Evolutionary conservation across 306 rosid species (phyloP), one percentile per base, ranked within the genome.

Genomic region (Amphicarpaea edgeworthii): DNA sequence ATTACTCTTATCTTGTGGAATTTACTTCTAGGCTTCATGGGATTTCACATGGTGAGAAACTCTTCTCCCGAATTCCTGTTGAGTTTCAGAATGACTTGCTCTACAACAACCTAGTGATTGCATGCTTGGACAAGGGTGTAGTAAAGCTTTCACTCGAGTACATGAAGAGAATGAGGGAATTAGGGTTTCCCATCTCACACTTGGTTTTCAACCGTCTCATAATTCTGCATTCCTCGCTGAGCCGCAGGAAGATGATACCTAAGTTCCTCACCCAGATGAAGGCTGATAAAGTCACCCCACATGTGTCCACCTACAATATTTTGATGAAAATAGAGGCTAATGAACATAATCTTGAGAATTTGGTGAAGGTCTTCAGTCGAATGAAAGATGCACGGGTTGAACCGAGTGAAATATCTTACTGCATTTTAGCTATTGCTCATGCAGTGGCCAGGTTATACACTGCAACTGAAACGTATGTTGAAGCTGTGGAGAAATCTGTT

Each of bases 71-170:
- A 1, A 73, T 90, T 62, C 93, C 97, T 19, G 2, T 53, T 28
- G 97, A 95, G 65, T 90, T 89, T 85, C 98, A 90, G 78, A 89
- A 88, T 55, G 99, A 95, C 50, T 87, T 95, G 81, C 97, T 95
- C 63, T 90, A 83, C 81, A 95, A 91, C 81, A 92, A 92, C 70
- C 87, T 95, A 12, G 97, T 89, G 72, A 89, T 95, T 77, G 89
- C 93, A 34, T 92, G 92, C 77, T 82, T 95, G 79, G 99, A 95
- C 59, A 95, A 88, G 80, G 97, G 96, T 38, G 89, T 83, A 3
- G 79, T 90, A 50, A 86, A 87, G 86, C 89, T 86, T 82, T 88
- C 97, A 30, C 87, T 95, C 6, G 96, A 89, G 67, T 92, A 89
- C 82, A 89, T 95, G 98, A 95, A 86, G 80, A 90, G 78, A 84